phyloP scores from a whole-genome alignment of 179 eudicot genomes.

The Nepenthes alata region DNA sequence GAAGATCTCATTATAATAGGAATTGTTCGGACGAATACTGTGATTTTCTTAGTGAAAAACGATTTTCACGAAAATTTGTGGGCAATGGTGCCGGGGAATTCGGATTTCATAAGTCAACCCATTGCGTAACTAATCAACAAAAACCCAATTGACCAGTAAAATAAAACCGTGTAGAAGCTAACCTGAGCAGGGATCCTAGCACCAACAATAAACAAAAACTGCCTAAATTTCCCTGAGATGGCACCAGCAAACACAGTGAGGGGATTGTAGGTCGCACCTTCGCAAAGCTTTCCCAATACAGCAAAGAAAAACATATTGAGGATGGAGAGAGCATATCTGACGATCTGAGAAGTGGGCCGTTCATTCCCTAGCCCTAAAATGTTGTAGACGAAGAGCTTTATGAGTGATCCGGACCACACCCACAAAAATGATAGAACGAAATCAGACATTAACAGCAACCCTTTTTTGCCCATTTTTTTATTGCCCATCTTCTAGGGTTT shows the following conservation, averaged over 20 bases:
- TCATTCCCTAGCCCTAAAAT: conserved; percentile 28
- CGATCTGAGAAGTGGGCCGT: conserved; percentile 23
- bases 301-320: conserved; percentile 59
- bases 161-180: not conserved
- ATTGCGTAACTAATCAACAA: too few species aligned
- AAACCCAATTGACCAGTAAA: too few species aligned
- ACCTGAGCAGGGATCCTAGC: conserved; percentile 93
- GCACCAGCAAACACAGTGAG: conserved; percentile 43
- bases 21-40: too few species aligned
- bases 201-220: conserved; percentile 51
- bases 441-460: conserved; percentile 35
- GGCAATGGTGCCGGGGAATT: too few species aligned
- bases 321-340: conserved; percentile 29
- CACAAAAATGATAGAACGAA: conserved; percentile 57
- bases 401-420: conserved; percentile 65
- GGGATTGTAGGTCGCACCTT: conserved; percentile 72
- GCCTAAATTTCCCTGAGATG: conserved; percentile 46
- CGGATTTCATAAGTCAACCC: too few species aligned
- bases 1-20: too few species aligned
- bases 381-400: conserved; percentile 32
- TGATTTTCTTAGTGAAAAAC: too few species aligned
- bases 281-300: conserved; percentile 27
- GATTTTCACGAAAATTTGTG: too few species aligned
- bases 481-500: not conserved
- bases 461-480: too few species aligned